Conservation (phyloP, 768 basidiomycete genomes). For the Podaxis rugospora region DNA sequence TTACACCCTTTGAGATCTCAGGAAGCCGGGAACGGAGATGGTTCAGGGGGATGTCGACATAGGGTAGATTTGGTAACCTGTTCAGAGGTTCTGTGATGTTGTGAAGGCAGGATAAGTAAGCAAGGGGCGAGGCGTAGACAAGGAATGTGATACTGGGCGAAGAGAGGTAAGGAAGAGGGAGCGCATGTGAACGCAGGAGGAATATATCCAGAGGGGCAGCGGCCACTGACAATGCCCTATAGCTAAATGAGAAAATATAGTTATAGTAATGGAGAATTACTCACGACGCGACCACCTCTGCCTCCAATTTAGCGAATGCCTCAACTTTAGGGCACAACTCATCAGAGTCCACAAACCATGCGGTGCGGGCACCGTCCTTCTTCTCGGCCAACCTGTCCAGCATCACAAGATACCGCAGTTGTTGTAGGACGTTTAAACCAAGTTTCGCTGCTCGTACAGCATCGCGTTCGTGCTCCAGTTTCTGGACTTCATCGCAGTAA, state of each 20-base stretch:
- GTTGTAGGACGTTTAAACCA: slow-evolving; percentile 44
- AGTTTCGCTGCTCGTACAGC: slow-evolving; percentile 47
- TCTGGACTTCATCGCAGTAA: slow-evolving; percentile 61
- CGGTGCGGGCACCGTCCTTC: slow-evolving; percentile 57
- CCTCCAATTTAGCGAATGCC: slow-evolving; percentile 49
- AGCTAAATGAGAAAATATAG: slow-evolving; percentile 8
- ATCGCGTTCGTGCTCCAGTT: slow-evolving; percentile 44
- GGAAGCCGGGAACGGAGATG: slow-evolving; percentile 45
- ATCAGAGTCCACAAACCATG: slow-evolving; percentile 73
- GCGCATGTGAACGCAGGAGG: slow-evolving; percentile 57
- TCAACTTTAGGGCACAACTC: slow-evolving; percentile 45
- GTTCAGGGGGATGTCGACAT: slow-evolving; percentile 50
- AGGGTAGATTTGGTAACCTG: slow-evolving; percentile 20
- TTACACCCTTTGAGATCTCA: slow-evolving; percentile 40
- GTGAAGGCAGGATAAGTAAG: slow-evolving; percentile 61
- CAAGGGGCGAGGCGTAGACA: slow-evolving; percentile 60
- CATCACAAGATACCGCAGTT: slow-evolving; percentile 66
- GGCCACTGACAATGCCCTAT: slow-evolving; percentile 33
- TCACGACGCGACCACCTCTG: slow-evolving; percentile 48
- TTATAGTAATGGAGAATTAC: slow-evolving; percentile 18
- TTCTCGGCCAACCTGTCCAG: slow-evolving; percentile 63
- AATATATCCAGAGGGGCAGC: slow-evolving; percentile 63
- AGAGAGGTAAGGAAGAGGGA: slow-evolving; percentile 70
- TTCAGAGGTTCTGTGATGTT: slow-evolving; percentile 18
- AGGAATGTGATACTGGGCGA: slow-evolving; percentile 71